Percentiles rank a stretch among this genome's conserved stretches.
Conservation (phyloP, 2,329 filamentous ascomycete genomes). For the Chlorencoelia australis region DNA sequence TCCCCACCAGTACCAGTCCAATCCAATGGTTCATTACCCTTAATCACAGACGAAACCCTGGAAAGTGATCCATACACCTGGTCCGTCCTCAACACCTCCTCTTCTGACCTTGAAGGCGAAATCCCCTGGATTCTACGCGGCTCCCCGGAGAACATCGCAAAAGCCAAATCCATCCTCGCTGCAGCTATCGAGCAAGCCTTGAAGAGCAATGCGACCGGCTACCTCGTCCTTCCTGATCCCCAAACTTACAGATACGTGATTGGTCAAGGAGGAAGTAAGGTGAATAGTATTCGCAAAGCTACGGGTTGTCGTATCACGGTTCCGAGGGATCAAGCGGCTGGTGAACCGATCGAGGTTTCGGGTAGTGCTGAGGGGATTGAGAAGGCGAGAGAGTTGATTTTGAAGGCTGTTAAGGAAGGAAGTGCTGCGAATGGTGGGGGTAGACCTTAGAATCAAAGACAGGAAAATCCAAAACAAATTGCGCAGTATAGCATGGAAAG, state of each 20-base stretch:
- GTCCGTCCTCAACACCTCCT: conserved; percentile 60
- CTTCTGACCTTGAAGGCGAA: conserved; percentile 46
- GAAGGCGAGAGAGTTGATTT: conserved; percentile 77
- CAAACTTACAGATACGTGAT: conserved; percentile 84
- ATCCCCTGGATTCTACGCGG: conserved; percentile 89
- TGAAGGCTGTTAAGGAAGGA: conserved; percentile 67
- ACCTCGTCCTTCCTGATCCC: conserved; percentile 78
- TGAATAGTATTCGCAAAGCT: conserved; percentile 85
- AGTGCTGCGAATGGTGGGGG: conserved; percentile 4
- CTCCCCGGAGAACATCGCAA: conserved; percentile 64
- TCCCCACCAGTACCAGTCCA: conserved; percentile 38
- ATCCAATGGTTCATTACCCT: conserved; percentile 54
- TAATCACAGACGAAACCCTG: conserved; percentile 82
- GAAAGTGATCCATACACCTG: conserved; percentile 65
- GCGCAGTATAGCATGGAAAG: no score
- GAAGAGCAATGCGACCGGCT: conserved; percentile 66
- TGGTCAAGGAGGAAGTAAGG: conserved; percentile 78
- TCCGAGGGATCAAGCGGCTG: conserved; percentile 63
- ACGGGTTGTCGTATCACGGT: conserved; percentile 93
- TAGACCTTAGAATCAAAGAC: no score
- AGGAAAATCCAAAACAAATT: no score
- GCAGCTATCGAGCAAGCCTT: conserved; percentile 62
- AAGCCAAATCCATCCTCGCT: conserved; percentile 67
- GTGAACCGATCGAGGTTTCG: conserved; percentile 83
- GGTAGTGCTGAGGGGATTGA: conserved; percentile 74